A percentile compares a stretch with the other conserved stretches of the same genome.
These are phyloP conservation scores for Hippophae gyantsensis DNA, from an alignment of 306 rosid genomes.

Conservation along the genomic window DNA sequence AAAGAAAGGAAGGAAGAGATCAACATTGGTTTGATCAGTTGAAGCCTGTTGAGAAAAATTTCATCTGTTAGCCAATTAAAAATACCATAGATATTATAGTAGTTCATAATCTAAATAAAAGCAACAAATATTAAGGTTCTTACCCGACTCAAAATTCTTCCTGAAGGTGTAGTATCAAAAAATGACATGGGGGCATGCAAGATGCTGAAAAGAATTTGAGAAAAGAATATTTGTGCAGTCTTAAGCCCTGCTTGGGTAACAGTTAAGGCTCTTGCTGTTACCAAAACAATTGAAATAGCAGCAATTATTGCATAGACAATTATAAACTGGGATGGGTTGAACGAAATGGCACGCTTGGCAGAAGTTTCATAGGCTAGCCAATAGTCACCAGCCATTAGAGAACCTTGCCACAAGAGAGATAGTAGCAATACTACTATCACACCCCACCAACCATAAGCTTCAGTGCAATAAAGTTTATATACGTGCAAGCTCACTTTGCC, in stretches of 20 bases:
- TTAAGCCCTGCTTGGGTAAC: slow-evolving; percentile 52
- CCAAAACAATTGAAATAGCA: slow-evolving; percentile 32
- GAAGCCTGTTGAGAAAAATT: slow-evolving; percentile 48
- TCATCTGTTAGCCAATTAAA: background rate
- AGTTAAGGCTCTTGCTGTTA: slow-evolving; percentile 37
- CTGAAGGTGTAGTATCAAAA: slow-evolving; percentile 96
- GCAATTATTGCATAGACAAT: slow-evolving; percentile 45
- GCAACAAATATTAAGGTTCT: slow-evolving; percentile 11
- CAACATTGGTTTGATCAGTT: slow-evolving; percentile 86
- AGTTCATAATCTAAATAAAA: background rate
- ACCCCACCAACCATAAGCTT: slow-evolving; percentile 94
- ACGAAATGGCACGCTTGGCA: slow-evolving; percentile 31
- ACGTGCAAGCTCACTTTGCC: slow-evolving; percentile 68
- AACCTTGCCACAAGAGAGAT: slow-evolving; percentile 61
- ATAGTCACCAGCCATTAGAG: slow-evolving; percentile 69
- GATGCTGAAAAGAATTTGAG: slow-evolving; percentile 63
- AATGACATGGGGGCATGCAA: slow-evolving; percentile 97
- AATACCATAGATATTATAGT: background rate
- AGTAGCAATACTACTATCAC: slow-evolving; percentile 34
- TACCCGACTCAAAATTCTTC: slow-evolving; percentile 91
- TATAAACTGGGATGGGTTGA: slow-evolving; percentile 51
- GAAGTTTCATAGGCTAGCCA: slow-evolving; percentile 91
- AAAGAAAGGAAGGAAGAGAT: slow-evolving; percentile 61
- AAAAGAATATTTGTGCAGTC: slow-evolving; percentile 71
- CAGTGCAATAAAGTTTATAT: slow-evolving; percentile 84